Evolutionary conservation across 1,284 basidiomycete genomes (phyloP).

Genomic region (Tilletia setariae): DNA sequence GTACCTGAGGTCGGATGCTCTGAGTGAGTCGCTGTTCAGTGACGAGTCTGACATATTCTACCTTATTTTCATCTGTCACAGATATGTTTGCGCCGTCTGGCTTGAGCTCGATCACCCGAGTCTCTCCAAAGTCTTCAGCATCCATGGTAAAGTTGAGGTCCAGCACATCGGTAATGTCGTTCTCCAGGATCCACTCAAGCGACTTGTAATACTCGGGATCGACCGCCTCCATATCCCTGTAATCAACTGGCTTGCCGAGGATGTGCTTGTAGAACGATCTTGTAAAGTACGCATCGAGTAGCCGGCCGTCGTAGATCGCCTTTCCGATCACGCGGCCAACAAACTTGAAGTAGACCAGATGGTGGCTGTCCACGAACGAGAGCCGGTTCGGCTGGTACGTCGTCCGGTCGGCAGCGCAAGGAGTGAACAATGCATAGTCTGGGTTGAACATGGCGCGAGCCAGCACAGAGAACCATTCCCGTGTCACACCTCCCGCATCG

Average conservation of each 20-base stretch:
- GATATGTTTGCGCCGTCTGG: conserved; percentile 42
- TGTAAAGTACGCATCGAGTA: conserved; percentile 91
- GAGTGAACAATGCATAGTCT: conserved; percentile 97
- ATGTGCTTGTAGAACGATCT: conserved; percentile 60
- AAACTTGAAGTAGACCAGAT: conserved; percentile 97
- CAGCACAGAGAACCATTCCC: conserved; percentile 98
- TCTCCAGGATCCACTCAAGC: conserved; percentile 54
- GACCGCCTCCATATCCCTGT: conserved; percentile 50
- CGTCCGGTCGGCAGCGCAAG: conserved; percentile 75
- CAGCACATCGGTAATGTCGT: conserved; percentile 65
- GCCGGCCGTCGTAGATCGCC: conserved; percentile 88
- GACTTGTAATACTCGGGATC: conserved; percentile 79
- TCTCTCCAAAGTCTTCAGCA: conserved; percentile 66
- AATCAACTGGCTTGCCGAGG: conserved; percentile 49
- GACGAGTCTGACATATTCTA: conserved; percentile 89
- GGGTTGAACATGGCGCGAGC: conserved; percentile 99
- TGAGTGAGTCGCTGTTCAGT: conserved; percentile 87
- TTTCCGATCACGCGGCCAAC: conserved; percentile 93
- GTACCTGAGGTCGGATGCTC: conserved; percentile 91
- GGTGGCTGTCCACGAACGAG: conserved; percentile 78
- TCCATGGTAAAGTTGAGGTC: conserved; percentile 87
- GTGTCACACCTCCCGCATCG: conserved; percentile 94
- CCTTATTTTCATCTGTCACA: conserved; percentile 77
- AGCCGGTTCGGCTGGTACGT: conserved; percentile 97
- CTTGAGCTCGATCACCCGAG: conserved; percentile 48